These are phyloP conservation scores for Aspergillus novofumigatus DNA, from an alignment of 2,329 filamentous ascomycete species.

Conservation along the genomic window DNA sequence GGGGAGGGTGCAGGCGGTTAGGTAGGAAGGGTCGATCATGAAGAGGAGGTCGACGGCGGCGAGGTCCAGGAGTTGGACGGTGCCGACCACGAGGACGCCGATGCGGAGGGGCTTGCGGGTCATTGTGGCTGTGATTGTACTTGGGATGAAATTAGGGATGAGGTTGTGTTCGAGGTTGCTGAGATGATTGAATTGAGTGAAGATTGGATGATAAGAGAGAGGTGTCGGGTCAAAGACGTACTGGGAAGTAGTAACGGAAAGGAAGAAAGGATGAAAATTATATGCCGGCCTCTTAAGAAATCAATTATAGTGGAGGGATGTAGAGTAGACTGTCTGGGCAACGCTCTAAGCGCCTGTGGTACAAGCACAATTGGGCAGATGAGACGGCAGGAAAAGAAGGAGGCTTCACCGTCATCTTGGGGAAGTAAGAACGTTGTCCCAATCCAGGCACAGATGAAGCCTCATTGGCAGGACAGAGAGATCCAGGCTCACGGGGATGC, in stretches of 20 bases:
- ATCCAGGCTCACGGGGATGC: neutral
- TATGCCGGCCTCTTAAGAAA: neutral
- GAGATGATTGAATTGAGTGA: neutral
- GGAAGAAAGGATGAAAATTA: neutral
- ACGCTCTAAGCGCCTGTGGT: neutral
- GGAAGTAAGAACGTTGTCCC: too few species aligned
- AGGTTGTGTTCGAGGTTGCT: neutral
- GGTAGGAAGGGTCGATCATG: slow-evolving; percentile 29
- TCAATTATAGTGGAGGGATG: neutral
- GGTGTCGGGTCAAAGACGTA: too few species aligned
- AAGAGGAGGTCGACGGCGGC: slow-evolving; percentile 36
- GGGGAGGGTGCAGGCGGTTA: slow-evolving; percentile 29
- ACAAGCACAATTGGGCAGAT: neutral
- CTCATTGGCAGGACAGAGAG: neutral
- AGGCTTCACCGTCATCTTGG: neutral
- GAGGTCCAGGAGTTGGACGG: slow-evolving; percentile 39
- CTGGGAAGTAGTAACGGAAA: neutral
- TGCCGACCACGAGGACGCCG: slow-evolving; percentile 34
- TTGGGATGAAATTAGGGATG: neutral
- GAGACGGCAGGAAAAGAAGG: neutral
- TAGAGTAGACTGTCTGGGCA: neutral
- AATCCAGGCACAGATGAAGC: neutral
- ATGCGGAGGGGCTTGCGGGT: slow-evolving; percentile 14
- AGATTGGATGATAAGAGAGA: neutral
- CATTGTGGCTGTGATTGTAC: slow-evolving; percentile 4